Evolutionary conservation across 768 basidiomycete species (phyloP).

Genomic region (Boletus subparvulus): DNA sequence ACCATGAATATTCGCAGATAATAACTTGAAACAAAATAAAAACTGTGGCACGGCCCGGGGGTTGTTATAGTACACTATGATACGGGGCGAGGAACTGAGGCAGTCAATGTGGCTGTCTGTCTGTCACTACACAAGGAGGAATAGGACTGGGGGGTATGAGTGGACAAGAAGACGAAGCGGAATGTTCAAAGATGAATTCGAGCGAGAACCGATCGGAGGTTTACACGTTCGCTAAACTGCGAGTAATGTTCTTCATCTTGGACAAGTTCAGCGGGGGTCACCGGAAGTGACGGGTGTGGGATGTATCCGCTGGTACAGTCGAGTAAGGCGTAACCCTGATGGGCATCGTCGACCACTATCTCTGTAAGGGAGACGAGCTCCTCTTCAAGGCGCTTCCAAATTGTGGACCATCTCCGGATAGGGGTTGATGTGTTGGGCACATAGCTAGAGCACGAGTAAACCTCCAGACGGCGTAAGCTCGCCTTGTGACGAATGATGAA

Average conservation of each 20-base stretch:
- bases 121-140: too few species aligned
- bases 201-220: constrained; percentile 1
- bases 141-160: background rate
- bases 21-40: background rate
- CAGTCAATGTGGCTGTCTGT: too few species aligned
- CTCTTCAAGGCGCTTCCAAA: constrained; percentile 24
- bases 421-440: constrained; percentile 11
- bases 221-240: constrained; percentile 14
- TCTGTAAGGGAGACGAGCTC: constrained; percentile 26
- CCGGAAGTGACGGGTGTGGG: constrained; percentile 12
- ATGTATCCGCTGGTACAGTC: constrained; percentile 25
- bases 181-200: background rate
- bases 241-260: constrained; percentile 9
- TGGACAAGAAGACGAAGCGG: background rate
- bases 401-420: constrained; percentile 27
- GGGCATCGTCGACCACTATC: constrained; percentile 15
- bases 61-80: background rate
- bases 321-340: constrained; percentile 25
- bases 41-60: background rate
- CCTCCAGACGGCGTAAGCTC: constrained; percentile 23
- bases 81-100: background rate
- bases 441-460: constrained; percentile 29
- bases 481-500: constrained; percentile 34
- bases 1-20: background rate
- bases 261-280: background rate